These are phyloP conservation scores for Micractinium conductrix DNA, from an alignment of 139 green algal genomes.

Conservation along the genomic window DNA sequence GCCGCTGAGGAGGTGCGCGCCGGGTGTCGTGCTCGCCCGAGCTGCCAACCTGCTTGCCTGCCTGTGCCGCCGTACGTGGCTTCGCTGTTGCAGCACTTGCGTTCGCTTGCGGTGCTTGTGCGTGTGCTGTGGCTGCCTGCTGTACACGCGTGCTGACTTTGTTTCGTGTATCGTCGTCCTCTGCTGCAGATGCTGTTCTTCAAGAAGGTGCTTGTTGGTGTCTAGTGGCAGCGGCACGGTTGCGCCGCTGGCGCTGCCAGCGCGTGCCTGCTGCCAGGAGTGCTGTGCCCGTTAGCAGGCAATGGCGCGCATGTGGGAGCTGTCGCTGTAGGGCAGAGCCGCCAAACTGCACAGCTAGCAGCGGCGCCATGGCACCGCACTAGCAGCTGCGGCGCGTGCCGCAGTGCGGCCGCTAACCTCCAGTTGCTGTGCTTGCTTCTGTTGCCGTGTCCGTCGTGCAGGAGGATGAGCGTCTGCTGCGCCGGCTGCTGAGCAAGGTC, in stretches of 20 bases:
- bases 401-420: too few relatives aligned
- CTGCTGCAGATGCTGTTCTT: slow-evolving; percentile 33
- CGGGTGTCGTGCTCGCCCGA: not conserved
- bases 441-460: slow-evolving; percentile 10
- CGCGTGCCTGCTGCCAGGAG: too few relatives aligned
- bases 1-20: slow-evolving; percentile 38
- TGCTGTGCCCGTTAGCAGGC: too few relatives aligned
- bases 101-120: too few relatives aligned
- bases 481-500: slow-evolving; percentile 54
- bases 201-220: slow-evolving; percentile 15
- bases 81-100: not conserved
- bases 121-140: not conserved
- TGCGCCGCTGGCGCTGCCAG: too few relatives aligned
- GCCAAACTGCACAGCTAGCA: too few relatives aligned
- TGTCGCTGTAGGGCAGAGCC: too few relatives aligned
- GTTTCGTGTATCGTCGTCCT: not conserved
- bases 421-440: too few relatives aligned
- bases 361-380: too few relatives aligned
- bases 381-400: too few relatives aligned
- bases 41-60: not conserved
- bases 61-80: not conserved
- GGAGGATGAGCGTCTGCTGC: slow-evolving; percentile 56
- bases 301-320: too few relatives aligned
- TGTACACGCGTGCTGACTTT: too few relatives aligned
- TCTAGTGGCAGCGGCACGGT: not conserved